A percentile compares a stretch with the other conserved stretches of the same genome.
These are phyloP conservation scores for Serendipita sp. DNA, from an alignment of 1,284 basidiomycete species.

Conservation along the genomic window DNA sequence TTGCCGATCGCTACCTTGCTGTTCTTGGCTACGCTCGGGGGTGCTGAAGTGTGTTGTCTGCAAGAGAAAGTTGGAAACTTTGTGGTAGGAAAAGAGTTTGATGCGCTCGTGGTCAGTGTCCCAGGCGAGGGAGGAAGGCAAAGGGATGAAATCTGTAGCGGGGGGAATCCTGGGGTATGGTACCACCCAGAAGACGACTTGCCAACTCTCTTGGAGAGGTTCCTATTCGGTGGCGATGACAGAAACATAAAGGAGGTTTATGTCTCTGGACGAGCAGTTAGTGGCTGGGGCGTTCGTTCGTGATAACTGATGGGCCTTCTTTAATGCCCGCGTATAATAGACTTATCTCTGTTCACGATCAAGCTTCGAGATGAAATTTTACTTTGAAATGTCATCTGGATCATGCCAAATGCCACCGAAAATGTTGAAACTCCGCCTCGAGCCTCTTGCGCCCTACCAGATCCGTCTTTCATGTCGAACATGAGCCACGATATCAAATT, in stretches of 20 bases:
- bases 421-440: too few relatives aligned
- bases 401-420: too few relatives aligned
- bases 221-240: conserved; percentile 78
- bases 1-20: conserved; percentile 67
- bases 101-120: conserved; percentile 63
- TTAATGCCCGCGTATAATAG: too few relatives aligned
- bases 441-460: too few relatives aligned
- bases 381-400: too few relatives aligned
- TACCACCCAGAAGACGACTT: conserved; percentile 16
- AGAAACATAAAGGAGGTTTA: conserved; percentile 76
- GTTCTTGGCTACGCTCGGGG: conserved; percentile 85
- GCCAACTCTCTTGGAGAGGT: conserved; percentile 37
- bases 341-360: too few relatives aligned
- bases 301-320: too few relatives aligned
- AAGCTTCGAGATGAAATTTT: too few relatives aligned
- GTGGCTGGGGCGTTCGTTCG: conserved; percentile 30
- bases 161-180: conserved; percentile 29
- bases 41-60: conserved; percentile 72
- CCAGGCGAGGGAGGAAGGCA: conserved; percentile 19
- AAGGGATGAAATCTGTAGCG: conserved; percentile 16
- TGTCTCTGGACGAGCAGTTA: conserved; percentile 68
- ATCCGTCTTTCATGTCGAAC: too few relatives aligned
- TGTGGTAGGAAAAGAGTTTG: conserved; percentile 72
- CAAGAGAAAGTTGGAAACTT: conserved; percentile 67
- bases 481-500: too few relatives aligned